Conservation (phyloP, 1,284 basidiomycete genomes). For the Exobasidium cylindrosporum region DNA sequence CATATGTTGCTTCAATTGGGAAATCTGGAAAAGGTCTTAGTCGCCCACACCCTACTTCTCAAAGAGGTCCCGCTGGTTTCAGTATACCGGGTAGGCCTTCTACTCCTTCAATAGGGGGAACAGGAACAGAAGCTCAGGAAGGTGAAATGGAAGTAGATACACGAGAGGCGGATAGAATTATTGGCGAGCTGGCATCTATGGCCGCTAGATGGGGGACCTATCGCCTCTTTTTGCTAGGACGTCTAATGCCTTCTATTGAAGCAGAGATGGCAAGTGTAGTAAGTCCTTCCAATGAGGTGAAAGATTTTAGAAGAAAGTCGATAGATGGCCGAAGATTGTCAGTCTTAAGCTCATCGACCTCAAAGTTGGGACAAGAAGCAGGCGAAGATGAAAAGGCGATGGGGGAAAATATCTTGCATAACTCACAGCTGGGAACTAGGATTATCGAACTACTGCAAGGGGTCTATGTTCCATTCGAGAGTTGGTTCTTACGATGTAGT, state of each 20-base stretch:
- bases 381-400: not conserved
- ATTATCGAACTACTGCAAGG: slow-evolving; percentile 58
- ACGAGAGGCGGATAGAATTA: slow-evolving; percentile 80
- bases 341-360: not conserved
- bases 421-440: slow-evolving; percentile 66
- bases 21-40: not conserved
- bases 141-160: slow-evolving; percentile 59
- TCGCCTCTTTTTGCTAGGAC: slow-evolving; percentile 76
- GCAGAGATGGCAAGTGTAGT: not conserved
- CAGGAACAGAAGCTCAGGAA: not conserved
- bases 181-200: slow-evolving; percentile 84
- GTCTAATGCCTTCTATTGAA: slow-evolving; percentile 56
- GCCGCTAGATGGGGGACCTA: slow-evolving; percentile 88
- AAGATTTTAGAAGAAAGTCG: slow-evolving; percentile 1
- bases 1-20: slow-evolving; percentile 15
- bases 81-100: slow-evolving; percentile 14
- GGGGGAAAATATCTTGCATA: not conserved
- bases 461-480: slow-evolving; percentile 83
- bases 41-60: no score
- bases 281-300: not conserved
- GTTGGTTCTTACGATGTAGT: slow-evolving; percentile 83
- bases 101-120: slow-evolving; percentile 6
- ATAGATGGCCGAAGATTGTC: not conserved
- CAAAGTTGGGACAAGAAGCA: not conserved
- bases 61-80: slow-evolving; percentile 2